A percentile compares a stretch with the other conserved stretches of the same genome.
These are phyloP conservation scores for Lactarius pseudohatsudake DNA, from an alignment of 768 basidiomycete genomes.

Conservation along the genomic window DNA sequence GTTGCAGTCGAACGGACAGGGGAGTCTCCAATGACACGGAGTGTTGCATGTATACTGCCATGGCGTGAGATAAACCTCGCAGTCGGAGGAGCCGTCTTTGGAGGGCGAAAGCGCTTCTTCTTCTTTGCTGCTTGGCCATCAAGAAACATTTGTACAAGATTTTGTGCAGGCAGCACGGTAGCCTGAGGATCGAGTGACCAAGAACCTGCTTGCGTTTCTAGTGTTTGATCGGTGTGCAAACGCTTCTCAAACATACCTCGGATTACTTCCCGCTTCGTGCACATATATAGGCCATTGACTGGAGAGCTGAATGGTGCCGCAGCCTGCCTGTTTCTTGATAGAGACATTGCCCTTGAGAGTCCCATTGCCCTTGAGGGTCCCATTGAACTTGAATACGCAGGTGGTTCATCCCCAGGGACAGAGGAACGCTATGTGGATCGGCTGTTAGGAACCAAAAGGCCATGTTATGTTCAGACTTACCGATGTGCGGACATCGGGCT, in stretches of 20 bases:
- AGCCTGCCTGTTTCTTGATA: conserved; percentile 1
- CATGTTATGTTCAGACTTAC: conserved; percentile 1
- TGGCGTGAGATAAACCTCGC: conserved; percentile 20
- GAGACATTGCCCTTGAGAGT: neutral
- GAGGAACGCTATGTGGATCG: neutral
- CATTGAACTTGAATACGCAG: conserved; percentile 16
- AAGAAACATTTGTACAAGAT: conserved; percentile 17
- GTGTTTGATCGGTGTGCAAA: neutral
- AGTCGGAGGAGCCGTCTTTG: conserved; percentile 12
- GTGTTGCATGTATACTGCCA: conserved; percentile 13
- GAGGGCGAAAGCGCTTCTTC: neutral
- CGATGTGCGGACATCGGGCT: neutral
- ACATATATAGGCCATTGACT: conserved; percentile 22
- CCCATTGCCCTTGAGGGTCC: neutral
- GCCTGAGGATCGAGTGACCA: conserved; percentile 25
- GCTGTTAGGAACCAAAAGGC: neutral
- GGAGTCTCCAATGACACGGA: conserved; percentile 22
- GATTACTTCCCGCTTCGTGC: conserved; percentile 9
- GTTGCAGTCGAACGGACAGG: conserved; percentile 13
- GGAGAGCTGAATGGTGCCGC: conserved; percentile 3
- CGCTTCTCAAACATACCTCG: conserved; percentile 14
- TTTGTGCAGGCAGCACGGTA: neutral
- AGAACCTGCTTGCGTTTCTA: conserved; percentile 16
- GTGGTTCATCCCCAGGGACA: neutral
- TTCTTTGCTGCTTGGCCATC: conserved; percentile 7